Evolutionary conservation across 257 asterid genomes (phyloP), one percentile per base, ranked within the genome.

Genomic region (Rhazya stricta): DNA sequence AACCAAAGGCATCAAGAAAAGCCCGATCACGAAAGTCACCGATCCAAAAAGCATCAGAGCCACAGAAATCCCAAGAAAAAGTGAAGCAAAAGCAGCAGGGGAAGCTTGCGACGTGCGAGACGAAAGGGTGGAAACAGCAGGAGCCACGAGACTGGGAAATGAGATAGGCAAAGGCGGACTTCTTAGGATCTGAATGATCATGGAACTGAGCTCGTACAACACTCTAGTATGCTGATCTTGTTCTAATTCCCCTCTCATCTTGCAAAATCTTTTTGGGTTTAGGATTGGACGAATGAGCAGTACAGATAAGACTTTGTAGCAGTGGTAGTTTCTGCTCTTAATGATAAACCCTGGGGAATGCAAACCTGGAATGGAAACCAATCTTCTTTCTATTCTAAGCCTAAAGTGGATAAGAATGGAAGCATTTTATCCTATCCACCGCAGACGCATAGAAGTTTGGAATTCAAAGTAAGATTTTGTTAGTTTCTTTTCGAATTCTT

Each of bases 21-120:
- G 67, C 0, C 92, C 92, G 46, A 89, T 82, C 45, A 86, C 53
- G 50, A 87, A 89, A 41, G 86, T 80, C 5, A 89, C 83, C 12
- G 85, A 65, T 16, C 95, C 90, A 62, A 89, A 81, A 37, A 89
- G 83, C 92, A 87, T 89, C 74, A 89, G 71, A 5, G 90, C 83
- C 34, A 82, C 73, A 0, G 95, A 84, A 32, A 89, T 84, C 53
- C 95, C 90, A 11, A 83, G 79, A 37, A 89, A 87, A 37, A 89
- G 85, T 57, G 84, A 74, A 23, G 91, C 89, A 36, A 87, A 84
- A 30, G 90, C 88, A 1, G 91, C 76, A 2, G 89, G 86, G 15
- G 90, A 86, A 12, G 82, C 73, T 73, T 79, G 84, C 12, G 84
- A 43, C 5, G 50, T 32, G 29, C 46, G 36, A 39, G 83, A 74